Conservation (phyloP, 140 eudicot species). For the Ambrosia hybrid region DNA sequence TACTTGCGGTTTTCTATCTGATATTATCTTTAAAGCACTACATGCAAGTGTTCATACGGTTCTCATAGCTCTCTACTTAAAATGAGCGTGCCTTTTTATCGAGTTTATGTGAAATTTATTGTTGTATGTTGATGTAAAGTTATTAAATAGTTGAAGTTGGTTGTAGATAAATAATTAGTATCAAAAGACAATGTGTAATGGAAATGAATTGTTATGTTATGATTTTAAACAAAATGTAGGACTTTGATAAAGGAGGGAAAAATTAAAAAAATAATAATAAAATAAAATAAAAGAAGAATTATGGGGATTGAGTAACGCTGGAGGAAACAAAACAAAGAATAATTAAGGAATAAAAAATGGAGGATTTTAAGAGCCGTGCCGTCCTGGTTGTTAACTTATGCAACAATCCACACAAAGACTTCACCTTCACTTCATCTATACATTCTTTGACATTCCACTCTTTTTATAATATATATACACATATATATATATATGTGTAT, state of each 20-base stretch:
- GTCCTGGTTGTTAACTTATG: conserved; percentile 67
- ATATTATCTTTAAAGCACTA: neutral
- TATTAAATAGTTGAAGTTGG: neutral
- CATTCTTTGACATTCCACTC: conserved; percentile 39
- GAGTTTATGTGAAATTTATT: neutral
- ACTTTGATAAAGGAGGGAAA: neutral
- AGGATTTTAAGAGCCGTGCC: conserved; percentile 70
- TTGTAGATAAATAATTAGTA: neutral
- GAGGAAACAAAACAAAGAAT: conserved; percentile 36
- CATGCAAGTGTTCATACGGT: neutral
- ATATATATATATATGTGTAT: neutral
- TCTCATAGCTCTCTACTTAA: too few relatives aligned
- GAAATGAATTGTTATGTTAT: neutral
- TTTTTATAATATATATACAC: neutral
- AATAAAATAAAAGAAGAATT: neutral
- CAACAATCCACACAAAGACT: conserved; percentile 56
- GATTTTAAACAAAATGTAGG: too few relatives aligned
- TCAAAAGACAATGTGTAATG: conserved; percentile 1
- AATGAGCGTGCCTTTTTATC: neutral
- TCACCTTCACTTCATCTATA: conserved; percentile 62
- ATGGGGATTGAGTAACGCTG: conserved; percentile 35
- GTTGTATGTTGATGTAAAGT: neutral
- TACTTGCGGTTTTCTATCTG: neutral
- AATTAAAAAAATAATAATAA: neutral
- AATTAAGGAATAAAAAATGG: conserved; percentile 17